These are phyloP conservation scores for Penicillium subrubescens DNA, from an alignment of 495 filamentous ascomycete genomes.

Conservation along the genomic window DNA sequence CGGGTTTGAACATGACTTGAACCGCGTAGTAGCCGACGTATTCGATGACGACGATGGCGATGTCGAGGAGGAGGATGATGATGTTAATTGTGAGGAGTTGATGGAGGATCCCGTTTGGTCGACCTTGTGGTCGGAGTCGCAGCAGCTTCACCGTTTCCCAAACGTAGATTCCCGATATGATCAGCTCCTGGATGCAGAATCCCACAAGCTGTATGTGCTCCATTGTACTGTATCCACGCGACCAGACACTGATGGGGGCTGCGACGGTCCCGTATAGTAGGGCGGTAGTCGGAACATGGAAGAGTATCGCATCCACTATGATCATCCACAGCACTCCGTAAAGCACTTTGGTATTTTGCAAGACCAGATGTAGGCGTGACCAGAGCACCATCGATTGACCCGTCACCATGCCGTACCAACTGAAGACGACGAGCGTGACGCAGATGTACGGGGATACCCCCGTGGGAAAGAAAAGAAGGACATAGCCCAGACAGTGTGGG, in stretches of 20 bases:
- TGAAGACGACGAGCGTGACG: conserved; percentile 40
- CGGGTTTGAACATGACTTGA: conserved; percentile 53
- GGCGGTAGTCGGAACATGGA: conserved; percentile 46
- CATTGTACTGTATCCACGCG: conserved; percentile 47
- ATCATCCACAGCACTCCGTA: conserved; percentile 44
- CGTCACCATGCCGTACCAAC: conserved; percentile 52
- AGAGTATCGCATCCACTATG: conserved; percentile 43
- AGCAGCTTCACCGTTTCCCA: conserved; percentile 52
- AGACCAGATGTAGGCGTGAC: conserved; percentile 50
- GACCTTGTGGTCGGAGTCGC: conserved; percentile 34
- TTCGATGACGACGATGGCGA: conserved; percentile 47
- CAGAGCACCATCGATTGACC: conserved; percentile 54
- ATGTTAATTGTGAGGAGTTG: conserved; percentile 54
- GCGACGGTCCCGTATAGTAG: conserved; percentile 43
- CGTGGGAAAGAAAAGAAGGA: conserved; percentile 45
- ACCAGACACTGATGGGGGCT: conserved; percentile 32
- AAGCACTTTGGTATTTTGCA: conserved; percentile 41
- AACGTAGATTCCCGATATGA: conserved; percentile 59
- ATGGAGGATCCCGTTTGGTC: conserved; percentile 35
- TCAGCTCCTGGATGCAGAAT: conserved; percentile 57
- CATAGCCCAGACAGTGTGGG: conserved; percentile 45
- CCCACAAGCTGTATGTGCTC: conserved; percentile 56
- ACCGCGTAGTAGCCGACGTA: conserved; percentile 50
- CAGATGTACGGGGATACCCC: conserved; percentile 35
- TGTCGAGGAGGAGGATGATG: conserved; percentile 51